Base-by-base conservation (phyloP, 441 rosid genomes). In the Metrosideros polymorpha region DNA sequence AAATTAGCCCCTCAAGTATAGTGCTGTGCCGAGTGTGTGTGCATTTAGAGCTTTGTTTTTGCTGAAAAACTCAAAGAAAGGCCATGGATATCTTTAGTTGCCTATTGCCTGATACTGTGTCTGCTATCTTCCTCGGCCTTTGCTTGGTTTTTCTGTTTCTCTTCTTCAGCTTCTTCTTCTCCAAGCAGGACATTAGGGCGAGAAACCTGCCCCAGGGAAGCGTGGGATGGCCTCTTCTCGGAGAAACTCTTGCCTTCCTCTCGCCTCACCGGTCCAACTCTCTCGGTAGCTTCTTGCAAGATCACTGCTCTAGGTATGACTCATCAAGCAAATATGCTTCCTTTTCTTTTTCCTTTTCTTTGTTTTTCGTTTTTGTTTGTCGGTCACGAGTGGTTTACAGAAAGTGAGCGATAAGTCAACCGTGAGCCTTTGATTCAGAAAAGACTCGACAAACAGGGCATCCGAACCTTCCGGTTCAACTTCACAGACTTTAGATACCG, bases 141-240 rank as follows among this genome's bases (percentile, higher is more conserved):
- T 75, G 84, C 85, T 82, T 91, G 66, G 85, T 87, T 87, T 88
- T 87, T 82, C 85, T 88, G 77, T 87, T 91, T 75, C 63, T 86
- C 30, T 43, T 52, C 76, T 86, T 85, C 82, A 51, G 19, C 18
- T 83, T 27, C 84, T 50, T 53, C 57, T 75, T 88, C 71, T 50
- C 84, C 50, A 25, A 79, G 75, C 75, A 25, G 45, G 59, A 27
- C 57, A 27, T 71, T 85, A 66, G 57, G 85, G 83, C 52, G 83
- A 50, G 85, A 71, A 88, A 90, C 84, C 84, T 93, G 49, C 95
- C 96, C 17, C 66, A 82, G 82, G 99, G 99, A 17, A 90, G 86
- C 88, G 94, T 91, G 95, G 98, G 99, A 43, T 95, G 93, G 98
- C 98, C 99, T 43, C 84, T 97, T 18, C 56, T 89, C 35, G 99